Evolutionary conservation across 768 basidiomycete species (phyloP).

Genomic region (Xanthoconium stramineum): DNA sequence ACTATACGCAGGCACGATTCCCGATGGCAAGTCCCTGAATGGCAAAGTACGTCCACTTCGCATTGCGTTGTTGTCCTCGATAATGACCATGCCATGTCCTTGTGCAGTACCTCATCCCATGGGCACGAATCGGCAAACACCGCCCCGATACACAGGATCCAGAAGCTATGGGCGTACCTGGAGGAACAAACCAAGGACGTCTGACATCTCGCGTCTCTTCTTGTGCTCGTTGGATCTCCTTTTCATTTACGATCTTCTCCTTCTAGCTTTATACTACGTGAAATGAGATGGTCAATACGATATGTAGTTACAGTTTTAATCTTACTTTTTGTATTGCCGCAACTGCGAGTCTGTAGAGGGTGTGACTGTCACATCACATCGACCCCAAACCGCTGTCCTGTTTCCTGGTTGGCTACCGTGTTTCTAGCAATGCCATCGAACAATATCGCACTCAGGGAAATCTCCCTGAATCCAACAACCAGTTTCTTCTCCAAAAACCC

Average conservation of each 20-base stretch:
- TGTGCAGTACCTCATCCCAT: conserved; percentile 45
- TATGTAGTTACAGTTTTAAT: no score
- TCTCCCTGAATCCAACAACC: no score
- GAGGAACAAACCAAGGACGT: conserved; percentile 42
- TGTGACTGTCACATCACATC: no score
- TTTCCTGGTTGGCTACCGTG: no score
- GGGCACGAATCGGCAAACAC: conserved; percentile 39
- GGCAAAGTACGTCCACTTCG: conserved; percentile 39
- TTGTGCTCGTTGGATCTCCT: not conserved
- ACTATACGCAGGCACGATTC: conserved; percentile 47
- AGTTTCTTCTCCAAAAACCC: no score
- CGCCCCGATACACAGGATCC: conserved; percentile 34
- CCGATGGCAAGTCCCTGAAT: conserved; percentile 38
- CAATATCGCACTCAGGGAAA: no score
- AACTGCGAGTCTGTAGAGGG: no score
- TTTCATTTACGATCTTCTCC: not conserved
- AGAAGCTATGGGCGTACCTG: conserved; percentile 44
- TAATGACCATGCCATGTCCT: not conserved
- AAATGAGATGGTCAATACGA: no score
- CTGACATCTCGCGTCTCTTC: not conserved
- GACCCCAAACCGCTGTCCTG: no score
- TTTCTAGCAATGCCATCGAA: no score
- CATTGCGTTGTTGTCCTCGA: not conserved
- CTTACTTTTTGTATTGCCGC: no score
- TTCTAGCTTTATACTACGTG: no score